Percentiles rank a stretch among this genome's conserved stretches.
phyloP scores from a whole-genome alignment of 257 asterid genomes.

The Solanum tarapatanum region DNA sequence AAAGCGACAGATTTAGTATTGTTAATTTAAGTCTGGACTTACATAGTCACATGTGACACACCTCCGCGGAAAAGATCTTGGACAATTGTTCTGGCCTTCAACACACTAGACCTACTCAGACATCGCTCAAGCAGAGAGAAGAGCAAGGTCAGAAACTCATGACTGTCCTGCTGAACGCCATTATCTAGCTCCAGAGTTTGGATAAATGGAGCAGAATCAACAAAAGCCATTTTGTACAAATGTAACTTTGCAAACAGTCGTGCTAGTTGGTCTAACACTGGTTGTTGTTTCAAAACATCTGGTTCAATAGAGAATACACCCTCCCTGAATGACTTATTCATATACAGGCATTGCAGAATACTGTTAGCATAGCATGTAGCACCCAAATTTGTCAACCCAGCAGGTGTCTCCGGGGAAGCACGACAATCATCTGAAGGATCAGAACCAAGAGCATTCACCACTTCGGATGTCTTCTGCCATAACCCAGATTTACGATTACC shows the following conservation, averaged over 20 bases:
- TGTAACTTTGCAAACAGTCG: conserved; percentile 84
- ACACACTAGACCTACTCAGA: conserved; percentile 61
- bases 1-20: not conserved
- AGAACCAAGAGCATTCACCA: conserved; percentile 65
- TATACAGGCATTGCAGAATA: conserved; percentile 82
- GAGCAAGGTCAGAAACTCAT: conserved; percentile 89
- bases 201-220: conserved; percentile 96
- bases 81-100: conserved; percentile 63
- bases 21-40: conserved; percentile 8
- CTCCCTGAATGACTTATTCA: conserved; percentile 79
- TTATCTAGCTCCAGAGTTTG: conserved; percentile 85
- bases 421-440: conserved; percentile 76
- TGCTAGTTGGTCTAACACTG: conserved; percentile 70
- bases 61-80: conserved; percentile 98
- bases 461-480: conserved; percentile 91
- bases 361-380: conserved; percentile 99
- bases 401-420: conserved; percentile 61
- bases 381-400: conserved; percentile 96
- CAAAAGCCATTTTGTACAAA: conserved; percentile 79
- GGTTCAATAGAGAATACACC: conserved; percentile 86
- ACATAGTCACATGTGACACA: conserved; percentile 89
- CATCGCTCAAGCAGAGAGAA: conserved; percentile 85
- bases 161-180: conserved; percentile 98
- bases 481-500: conserved; percentile 89
- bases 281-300: conserved; percentile 55